Evolutionary conservation across 495 filamentous ascomycete genomes (phyloP), one percentile per base, ranked within the genome.

Genomic region (Penicillium ochrochloron): DNA sequence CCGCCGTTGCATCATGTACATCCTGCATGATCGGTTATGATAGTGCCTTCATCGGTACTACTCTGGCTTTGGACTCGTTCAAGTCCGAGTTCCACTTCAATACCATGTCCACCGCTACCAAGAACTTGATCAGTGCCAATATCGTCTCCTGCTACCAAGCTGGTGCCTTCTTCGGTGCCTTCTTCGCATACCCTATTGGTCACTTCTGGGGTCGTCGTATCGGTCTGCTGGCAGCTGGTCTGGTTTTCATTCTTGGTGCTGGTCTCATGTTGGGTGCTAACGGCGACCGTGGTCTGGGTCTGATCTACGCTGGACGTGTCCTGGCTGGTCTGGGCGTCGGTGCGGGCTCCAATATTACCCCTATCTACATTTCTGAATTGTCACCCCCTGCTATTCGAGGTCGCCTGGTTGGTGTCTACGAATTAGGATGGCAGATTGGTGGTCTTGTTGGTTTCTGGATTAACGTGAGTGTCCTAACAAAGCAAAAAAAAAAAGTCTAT

Each of bases 321-420:
- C 79, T 94, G 44, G 82, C 85, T 61, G 92, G 92, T 56, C 65
- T 95, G 50, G 89, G 87, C 60, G 86, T 92, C 61, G 92, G 92
- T 63, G 90, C 92, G 57, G 86, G 86, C 14, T 92, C 90, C 4
- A 84, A 90, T 17, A 80, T 92, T 54, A 89, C 91, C 35, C 92
- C 92, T 6, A 87, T 93, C 25, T 94, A 94, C 69, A 88, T 91
- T 60, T 85, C 91, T 39, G 92, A 95, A 73, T 84, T 94, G 59
- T 85, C 91, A 6, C 91, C 89, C 19, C 90, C 90, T 63, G 88
- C 91, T 62, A 92, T 91, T 67, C 87, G 92, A 61, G 92, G 92
- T 35, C 84, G 91, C 19, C 83, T 95, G 25, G 90, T 94, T 56
- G 88, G 89, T 66, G 79, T 92, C 29, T 92, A 89, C 68, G 89